phyloP scores from a whole-genome alignment of 129 eudicot genomes.

The Helichrysum umbraculigerum region DNA sequence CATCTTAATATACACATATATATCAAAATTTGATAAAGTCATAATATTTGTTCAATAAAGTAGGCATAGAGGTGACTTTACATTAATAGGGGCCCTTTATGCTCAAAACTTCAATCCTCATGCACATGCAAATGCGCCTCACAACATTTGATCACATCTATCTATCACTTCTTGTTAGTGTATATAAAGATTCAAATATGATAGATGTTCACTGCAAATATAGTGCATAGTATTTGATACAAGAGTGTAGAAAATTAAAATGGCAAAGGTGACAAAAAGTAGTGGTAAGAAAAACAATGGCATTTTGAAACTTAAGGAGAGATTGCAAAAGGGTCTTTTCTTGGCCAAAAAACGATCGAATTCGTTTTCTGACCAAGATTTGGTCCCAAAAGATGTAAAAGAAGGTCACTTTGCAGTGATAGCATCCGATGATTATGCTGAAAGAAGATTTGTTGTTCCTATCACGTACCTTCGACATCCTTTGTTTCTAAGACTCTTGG shows the following conservation, averaged over 20 bases:
- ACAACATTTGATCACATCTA: neutral
- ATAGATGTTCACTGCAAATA: slow-evolving; percentile 17
- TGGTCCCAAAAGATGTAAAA: slow-evolving; percentile 45
- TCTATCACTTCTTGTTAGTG: slow-evolving; percentile 4
- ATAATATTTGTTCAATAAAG: slow-evolving; percentile 19
- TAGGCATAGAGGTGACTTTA: slow-evolving; percentile 35
- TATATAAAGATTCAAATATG: slow-evolving; percentile 27
- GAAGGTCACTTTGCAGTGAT: slow-evolving; percentile 52
- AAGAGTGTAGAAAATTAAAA: neutral
- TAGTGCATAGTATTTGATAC: neutral
- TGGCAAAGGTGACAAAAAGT: slow-evolving; percentile 33
- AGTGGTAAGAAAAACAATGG: slow-evolving; percentile 34
- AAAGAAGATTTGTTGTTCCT: slow-evolving; percentile 34
- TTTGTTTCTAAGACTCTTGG: slow-evolving; percentile 35
- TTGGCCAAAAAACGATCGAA: slow-evolving; percentile 20
- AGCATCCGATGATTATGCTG: slow-evolving; percentile 33
- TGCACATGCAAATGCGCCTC: slow-evolving; percentile 39
- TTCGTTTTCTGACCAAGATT: slow-evolving; percentile 23
- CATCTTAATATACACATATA: neutral
- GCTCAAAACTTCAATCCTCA: slow-evolving; percentile 17
- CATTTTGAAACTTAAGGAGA: slow-evolving; percentile 31
- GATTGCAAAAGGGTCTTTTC: slow-evolving; percentile 40
- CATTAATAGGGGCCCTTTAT: slow-evolving; percentile 28
- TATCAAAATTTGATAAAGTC: neutral
- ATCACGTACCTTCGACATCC: slow-evolving; percentile 32